Conservation (phyloP, 306 rosid species). For the Senna tora region DNA sequence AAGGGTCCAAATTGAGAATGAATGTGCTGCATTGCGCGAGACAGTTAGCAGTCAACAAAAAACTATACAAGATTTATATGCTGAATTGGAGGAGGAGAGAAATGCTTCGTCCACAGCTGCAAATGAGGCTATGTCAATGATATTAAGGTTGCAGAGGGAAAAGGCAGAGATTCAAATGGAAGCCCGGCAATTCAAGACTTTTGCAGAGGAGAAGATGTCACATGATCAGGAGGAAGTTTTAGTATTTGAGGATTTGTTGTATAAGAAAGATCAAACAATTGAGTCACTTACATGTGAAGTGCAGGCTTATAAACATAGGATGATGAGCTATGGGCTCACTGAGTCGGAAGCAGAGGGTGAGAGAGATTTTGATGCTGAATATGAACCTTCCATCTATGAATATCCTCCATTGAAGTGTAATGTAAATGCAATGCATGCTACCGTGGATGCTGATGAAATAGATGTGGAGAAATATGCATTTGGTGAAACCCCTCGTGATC, state of each 20-base stretch:
- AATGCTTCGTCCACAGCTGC: conserved; percentile 93
- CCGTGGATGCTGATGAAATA: conserved; percentile 53
- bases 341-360: conserved; percentile 78
- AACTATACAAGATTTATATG: conserved; percentile 70
- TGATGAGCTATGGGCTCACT: conserved; percentile 85
- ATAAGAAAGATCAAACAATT: conserved; percentile 86
- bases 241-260: conserved; percentile 80
- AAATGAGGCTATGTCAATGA: conserved; percentile 98
- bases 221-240: conserved; percentile 84
- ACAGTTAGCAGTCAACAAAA: conserved; percentile 73
- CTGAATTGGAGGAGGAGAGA: conserved; percentile 94
- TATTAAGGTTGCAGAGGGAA: conserved; percentile 95
- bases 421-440: conserved; percentile 52
- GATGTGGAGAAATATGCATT: conserved; percentile 91
- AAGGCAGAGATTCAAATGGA: conserved; percentile 99
- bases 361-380: conserved; percentile 52
- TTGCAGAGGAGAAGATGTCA: conserved; percentile 86
- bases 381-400: conserved; percentile 63
- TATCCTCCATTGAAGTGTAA: conserved; percentile 92
- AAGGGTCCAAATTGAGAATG: conserved; percentile 71
- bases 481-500: conserved; percentile 83
- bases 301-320: conserved; percentile 88
- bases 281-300: conserved; percentile 93
- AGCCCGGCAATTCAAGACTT: conserved; percentile 91
- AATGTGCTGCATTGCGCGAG: conserved; percentile 82